Base-by-base conservation (phyloP, 2,329 filamentous ascomycete species). In the Pseudogymnoascus verrucosus region DNA sequence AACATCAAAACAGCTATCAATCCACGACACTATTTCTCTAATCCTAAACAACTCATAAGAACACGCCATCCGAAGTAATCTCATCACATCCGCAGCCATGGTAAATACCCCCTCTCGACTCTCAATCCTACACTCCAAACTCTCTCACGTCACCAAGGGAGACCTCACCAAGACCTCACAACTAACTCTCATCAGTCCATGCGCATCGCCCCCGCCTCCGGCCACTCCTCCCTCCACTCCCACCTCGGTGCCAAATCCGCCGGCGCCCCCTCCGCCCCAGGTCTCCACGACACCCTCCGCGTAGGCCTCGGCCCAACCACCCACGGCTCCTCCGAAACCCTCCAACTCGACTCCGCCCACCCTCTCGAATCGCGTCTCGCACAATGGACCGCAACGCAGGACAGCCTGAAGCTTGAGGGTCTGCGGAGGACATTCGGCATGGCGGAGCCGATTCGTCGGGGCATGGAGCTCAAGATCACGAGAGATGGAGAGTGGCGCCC, bases 391-490 rank as follows among this genome's bases (percentile, higher is more conserved):
- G 82, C 88, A 64, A 96, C 93, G 44, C 93, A 97, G 78, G 89
- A 96, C 71, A 76, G 80, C 36, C 78, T 96, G 74, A 95, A 96
- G 78, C 95, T 96, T 90, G 87, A 93, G 78, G 83, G 87, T 62
- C 84, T 98, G 71, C 87, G 91, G 68, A 89, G 91, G 69, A 88
- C 91, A 57, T 98, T 92, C 76, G 95, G 95, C 68, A 88, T 97
- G 71, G 91, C 90, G 26, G 95, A 98, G 83, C 95, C 95, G 2
- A 87, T 98, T 71, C 87, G 92, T 64, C 86, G 93, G 63, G 90
- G 89, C 66, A 97, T 99, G 95, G 95, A 99, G 81, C 82, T 96
- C 75, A 90, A 91, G 84, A 93, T 96, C 74, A 87, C 90, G 16
- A 80, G 85, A 66, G 86, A 89, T 65, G 89, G 91, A 68, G 87